phyloP scores from a whole-genome alignment of 352 stramenopile species.

The Pythium chondricola region DNA sequence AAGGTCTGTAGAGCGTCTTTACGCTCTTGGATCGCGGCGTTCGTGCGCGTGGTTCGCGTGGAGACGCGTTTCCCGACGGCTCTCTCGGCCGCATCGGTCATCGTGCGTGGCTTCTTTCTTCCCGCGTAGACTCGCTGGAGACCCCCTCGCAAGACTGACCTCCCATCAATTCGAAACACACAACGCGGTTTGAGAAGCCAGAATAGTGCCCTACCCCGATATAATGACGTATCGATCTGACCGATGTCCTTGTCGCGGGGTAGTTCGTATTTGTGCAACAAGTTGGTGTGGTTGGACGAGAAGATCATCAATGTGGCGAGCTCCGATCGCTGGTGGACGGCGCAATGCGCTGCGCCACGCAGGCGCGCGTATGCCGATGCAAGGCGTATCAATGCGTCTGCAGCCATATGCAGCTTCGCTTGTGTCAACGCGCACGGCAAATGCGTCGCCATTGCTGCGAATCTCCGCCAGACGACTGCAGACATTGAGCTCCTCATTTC shows the following conservation, averaged over 20 bases:
- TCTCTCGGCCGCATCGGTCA: constrained; percentile 8
- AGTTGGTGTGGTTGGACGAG: no score
- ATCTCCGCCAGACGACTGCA: no score
- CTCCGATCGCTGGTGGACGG: constrained; percentile 15
- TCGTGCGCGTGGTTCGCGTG: constrained; percentile 16
- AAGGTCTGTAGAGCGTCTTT: constrained; percentile 11
- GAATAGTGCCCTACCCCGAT: background rate
- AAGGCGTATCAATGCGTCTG: no score
- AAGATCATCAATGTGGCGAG: constrained; percentile 15
- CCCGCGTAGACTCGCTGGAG: constrained; percentile 4
- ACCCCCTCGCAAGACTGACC: constrained; percentile 27
- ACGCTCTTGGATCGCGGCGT: constrained; percentile 8
- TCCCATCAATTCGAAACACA: constrained; percentile 9
- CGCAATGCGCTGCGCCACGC: constrained; percentile 18
- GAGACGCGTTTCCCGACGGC: constrained; percentile 11
- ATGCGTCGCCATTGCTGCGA: constrained; percentile 1
- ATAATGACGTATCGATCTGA: no score
- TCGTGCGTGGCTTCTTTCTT: constrained; percentile 3
- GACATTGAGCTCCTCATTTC: no score
- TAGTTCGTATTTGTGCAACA: constrained; percentile 1
- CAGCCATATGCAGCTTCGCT: background rate
- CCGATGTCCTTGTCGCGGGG: no score
- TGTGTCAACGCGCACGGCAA: constrained; percentile 3
- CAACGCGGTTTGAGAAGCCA: constrained; percentile 9
- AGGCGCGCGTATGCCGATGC: background rate